Base-by-base conservation (phyloP, 2,329 filamentous ascomycete genomes). In the Periconia sp. region DNA sequence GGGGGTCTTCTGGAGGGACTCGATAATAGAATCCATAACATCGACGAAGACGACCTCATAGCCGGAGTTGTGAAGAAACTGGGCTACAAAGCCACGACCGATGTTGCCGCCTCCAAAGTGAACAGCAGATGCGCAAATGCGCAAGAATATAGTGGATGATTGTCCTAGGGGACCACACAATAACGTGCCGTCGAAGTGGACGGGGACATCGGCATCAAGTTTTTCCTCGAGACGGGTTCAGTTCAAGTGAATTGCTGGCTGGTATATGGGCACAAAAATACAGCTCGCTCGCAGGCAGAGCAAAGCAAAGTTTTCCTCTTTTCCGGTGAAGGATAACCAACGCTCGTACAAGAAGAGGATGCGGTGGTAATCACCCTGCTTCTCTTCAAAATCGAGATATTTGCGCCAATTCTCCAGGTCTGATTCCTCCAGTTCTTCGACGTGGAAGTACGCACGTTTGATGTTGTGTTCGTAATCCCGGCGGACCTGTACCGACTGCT, bases 31-130 rank as follows among this genome's bases (percentile, higher is more conserved):
- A 73, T 93, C 91, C 78, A 92, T 87, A 62, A 99, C 92, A 81
- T 99, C 94, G 65, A 95, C 88, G 71, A 99, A 97, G 79, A 97
- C 82, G 68, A 99, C 93, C 72, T 97, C 91, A 74, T 92, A 99
- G 72, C 91, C 92, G 13, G 92, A 94, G 76, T 95, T 89, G 81
- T 96, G 91, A 41, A 97, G 85, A 79, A 97, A 94, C 68, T 74
- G 72, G 57, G 74, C 74, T 41, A 77, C 74, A 63, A 75, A 74
- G 64, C 74, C 78, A 72, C 79, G 77, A 64, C 79, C 79, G 59
- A 81, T 81, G 75, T 81, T 81, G 61, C 79, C 79, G 58, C 79
- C 79, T 60, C 79, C 79, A 60, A 81, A 81, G 70, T 81, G 79
- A 49, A 81, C 74, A 56, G 77, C 78, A n/a, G n/a, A n/a, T n/a